These are phyloP conservation scores for Musa troglodytarum DNA, from an alignment of 176 grass and related monocot genomes.

Conservation along the genomic window DNA sequence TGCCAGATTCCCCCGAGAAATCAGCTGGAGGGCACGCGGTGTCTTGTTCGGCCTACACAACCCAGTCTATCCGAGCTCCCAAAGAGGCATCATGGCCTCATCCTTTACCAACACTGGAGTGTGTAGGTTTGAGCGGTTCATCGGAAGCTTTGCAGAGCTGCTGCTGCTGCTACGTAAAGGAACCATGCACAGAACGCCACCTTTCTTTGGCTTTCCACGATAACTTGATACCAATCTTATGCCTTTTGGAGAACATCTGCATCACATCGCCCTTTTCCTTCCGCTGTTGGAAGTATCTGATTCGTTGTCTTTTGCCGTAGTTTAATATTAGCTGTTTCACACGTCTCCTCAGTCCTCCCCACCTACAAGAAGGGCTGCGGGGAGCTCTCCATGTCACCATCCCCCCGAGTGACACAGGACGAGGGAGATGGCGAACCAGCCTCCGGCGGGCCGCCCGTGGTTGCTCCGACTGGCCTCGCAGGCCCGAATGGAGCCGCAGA, in stretches of 20 bases:
- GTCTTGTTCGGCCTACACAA: no score
- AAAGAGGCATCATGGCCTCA: no score
- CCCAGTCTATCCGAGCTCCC: no score
- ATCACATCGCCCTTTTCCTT: slow-evolving; percentile 9
- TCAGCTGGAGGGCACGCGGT: no score
- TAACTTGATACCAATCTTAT: slow-evolving; percentile 31
- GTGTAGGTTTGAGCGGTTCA: no score
- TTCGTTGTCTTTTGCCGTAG: slow-evolving; percentile 11
- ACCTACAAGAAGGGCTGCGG: slow-evolving; percentile 23
- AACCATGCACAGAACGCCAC: no score
- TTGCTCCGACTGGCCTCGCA: slow-evolving; percentile 26
- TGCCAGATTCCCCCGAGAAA: no score
- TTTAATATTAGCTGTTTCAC: background rate
- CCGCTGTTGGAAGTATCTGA: slow-evolving; percentile 11
- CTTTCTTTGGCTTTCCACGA: no score
- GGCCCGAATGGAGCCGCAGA: background rate
- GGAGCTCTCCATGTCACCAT: background rate
- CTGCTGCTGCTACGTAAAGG: no score
- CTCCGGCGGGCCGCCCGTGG: slow-evolving; percentile 19
- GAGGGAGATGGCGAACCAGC: slow-evolving; percentile 25
- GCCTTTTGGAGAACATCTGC: background rate
- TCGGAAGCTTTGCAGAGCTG: no score
- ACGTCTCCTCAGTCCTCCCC: background rate
- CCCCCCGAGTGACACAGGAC: background rate
- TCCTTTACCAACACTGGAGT: background rate